A percentile compares a stretch with the other conserved stretches of the same genome.
phyloP scores from a whole-genome alignment of 768 basidiomycete genomes.

The Trametes maxima region DNA sequence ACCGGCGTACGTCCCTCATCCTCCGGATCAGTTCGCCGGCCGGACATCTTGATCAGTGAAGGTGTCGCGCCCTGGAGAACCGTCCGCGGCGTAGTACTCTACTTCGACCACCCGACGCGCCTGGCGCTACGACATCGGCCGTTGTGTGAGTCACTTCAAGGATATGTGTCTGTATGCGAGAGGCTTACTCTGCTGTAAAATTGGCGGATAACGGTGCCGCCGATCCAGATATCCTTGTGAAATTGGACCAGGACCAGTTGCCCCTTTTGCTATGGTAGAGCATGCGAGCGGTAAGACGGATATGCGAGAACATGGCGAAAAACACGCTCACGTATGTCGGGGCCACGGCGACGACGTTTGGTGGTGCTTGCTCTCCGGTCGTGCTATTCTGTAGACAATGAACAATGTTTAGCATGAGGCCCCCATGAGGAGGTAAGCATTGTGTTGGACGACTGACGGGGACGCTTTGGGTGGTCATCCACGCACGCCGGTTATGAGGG shows the following conservation, averaged over 20 bases:
- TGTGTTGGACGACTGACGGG: too few relatives aligned
- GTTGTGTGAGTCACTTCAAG: not conserved
- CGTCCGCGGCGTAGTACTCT: conserved; percentile 1
- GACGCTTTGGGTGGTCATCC: too few relatives aligned
- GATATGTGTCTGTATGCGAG: not conserved
- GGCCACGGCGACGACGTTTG: too few relatives aligned
- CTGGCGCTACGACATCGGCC: not conserved
- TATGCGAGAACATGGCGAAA: not conserved
- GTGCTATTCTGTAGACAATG: too few relatives aligned
- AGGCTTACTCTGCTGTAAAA: conserved; percentile 1
- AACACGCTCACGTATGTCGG: too few relatives aligned
- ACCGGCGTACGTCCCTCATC: too few relatives aligned
- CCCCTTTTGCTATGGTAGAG: not conserved
- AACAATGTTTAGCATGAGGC: too few relatives aligned
- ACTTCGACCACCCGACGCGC: not conserved
- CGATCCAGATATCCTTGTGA: conserved; percentile 15
- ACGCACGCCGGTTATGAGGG: too few relatives aligned
- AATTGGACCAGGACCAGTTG: conserved; percentile 9
- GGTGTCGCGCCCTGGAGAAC: not conserved
- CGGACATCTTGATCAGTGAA: not conserved
- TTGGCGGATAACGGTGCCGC: not conserved
- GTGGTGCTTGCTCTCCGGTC: too few relatives aligned
- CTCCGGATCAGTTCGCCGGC: too few relatives aligned
- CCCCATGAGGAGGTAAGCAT: too few relatives aligned
- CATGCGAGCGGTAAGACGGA: not conserved